Evolutionary conservation across 768 basidiomycete species (phyloP).

Genomic region (Russula compacta): DNA sequence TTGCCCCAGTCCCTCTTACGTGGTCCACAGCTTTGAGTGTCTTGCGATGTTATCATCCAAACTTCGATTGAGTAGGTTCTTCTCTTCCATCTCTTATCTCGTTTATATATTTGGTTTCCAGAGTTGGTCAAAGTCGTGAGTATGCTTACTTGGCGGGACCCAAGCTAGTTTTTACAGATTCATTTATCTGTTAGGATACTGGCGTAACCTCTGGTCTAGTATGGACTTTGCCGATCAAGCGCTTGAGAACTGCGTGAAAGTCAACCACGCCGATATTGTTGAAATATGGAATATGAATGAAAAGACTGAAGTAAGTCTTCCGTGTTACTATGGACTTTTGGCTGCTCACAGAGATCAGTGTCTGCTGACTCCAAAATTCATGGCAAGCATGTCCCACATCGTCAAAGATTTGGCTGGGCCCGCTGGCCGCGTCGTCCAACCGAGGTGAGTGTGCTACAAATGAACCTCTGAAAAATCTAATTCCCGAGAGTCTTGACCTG

Average conservation of each 20-base stretch:
- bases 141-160: neutral
- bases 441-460: neutral
- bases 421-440: no score
- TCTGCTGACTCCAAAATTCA: no score
- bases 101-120: neutral
- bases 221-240: constrained; percentile 31
- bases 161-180: neutral
- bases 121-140: neutral
- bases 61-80: neutral
- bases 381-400: no score
- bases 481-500: neutral
- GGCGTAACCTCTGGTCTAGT: neutral
- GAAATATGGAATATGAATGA: neutral
- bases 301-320: neutral
- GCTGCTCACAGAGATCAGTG: no score
- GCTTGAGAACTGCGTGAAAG: constrained; percentile 53
- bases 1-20: neutral
- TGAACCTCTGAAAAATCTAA: neutral
- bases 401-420: no score
- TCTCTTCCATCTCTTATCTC: neutral
- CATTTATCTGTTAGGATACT: neutral
- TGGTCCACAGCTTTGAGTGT: neutral
- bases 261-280: neutral
- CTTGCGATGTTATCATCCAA: neutral
- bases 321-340: no score